These are phyloP conservation scores for Lathyrus sativus DNA, from an alignment of 306 rosid species.

Conservation along the genomic window DNA sequence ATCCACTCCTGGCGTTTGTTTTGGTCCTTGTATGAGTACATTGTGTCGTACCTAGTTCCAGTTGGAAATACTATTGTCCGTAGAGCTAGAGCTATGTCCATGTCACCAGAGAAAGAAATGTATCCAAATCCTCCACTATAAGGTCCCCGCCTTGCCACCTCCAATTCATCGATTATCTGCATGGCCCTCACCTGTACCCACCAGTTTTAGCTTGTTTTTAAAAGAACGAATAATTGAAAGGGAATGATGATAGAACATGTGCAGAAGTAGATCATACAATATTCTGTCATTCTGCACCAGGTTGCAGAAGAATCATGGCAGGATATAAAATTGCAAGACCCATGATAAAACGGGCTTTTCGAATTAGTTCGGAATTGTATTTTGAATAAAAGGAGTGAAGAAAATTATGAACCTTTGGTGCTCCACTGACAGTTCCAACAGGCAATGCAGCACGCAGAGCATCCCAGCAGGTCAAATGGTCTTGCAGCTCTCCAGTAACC, in stretches of 20 bases:
- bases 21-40: constrained; percentile 64
- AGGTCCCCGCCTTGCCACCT: constrained; percentile 70
- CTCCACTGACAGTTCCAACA: constrained; percentile 87
- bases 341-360: neutral
- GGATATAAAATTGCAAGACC: no score
- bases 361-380: constrained; percentile 15
- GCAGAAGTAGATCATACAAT: no score
- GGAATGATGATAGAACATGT: no score
- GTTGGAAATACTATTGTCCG: constrained; percentile 77
- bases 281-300: no score
- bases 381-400: neutral
- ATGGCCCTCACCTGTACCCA: constrained; percentile 79
- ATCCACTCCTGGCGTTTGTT: constrained; percentile 67
- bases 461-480: constrained; percentile 74
- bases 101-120: constrained; percentile 61
- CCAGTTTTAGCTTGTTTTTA: neutral
- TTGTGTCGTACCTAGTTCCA: constrained; percentile 61
- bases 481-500: constrained; percentile 78
- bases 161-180: constrained; percentile 78
- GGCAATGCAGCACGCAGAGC: constrained; percentile 78
- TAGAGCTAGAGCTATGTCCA: constrained; percentile 84
- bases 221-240: no score
- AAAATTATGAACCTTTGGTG: constrained; percentile 66
- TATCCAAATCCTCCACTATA: constrained; percentile 83
- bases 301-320: no score